A percentile compares a stretch with the other conserved stretches of the same genome.
phyloP scores from a whole-genome alignment of 768 basidiomycete genomes.

The Leccinellum rugosiceps region DNA sequence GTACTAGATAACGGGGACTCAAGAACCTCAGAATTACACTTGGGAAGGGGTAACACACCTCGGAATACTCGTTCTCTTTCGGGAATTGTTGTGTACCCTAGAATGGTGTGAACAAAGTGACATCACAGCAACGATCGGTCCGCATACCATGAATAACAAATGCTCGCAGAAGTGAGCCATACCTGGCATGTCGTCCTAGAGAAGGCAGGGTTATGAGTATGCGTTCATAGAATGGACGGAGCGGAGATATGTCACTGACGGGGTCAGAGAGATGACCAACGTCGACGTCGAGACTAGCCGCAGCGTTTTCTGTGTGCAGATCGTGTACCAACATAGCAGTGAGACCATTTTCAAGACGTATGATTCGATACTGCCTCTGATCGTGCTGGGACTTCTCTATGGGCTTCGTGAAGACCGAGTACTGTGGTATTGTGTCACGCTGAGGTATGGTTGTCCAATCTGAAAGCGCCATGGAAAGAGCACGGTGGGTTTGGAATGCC shows the following conservation, averaged over 20 bases:
- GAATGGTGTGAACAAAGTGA: not conserved
- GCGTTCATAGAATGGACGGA: not conserved
- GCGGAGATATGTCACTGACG: conserved; percentile 42
- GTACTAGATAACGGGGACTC: conserved; percentile 41
- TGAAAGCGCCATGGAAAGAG: conserved; percentile 21
- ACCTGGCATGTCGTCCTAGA: conserved; percentile 83
- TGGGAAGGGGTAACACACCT: conserved; percentile 42
- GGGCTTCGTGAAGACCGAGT: conserved; percentile 52
- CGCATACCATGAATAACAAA: conserved; percentile 85
- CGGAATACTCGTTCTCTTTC: conserved; percentile 90
- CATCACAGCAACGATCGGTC: not conserved
- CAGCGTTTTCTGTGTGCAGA: conserved; percentile 85
- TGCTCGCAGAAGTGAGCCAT: conserved; percentile 97
- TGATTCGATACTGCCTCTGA: conserved; percentile 75
- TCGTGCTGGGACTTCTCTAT: conserved; percentile 76
- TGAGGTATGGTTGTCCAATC: conserved; percentile 22
- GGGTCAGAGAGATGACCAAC: conserved; percentile 95
- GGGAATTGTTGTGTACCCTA: conserved; percentile 85
- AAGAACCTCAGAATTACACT: not conserved
- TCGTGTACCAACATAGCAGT: conserved; percentile 84
- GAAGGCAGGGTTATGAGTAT: not conserved
- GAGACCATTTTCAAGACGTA: conserved; percentile 87
- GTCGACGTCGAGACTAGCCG: conserved; percentile 90
- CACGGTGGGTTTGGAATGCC: conserved; percentile 1
- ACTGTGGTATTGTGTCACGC: conserved; percentile 36